Evolutionary conservation across 139 green algal genomes (phyloP).

Genomic region (Penium margaritaceum): DNA sequence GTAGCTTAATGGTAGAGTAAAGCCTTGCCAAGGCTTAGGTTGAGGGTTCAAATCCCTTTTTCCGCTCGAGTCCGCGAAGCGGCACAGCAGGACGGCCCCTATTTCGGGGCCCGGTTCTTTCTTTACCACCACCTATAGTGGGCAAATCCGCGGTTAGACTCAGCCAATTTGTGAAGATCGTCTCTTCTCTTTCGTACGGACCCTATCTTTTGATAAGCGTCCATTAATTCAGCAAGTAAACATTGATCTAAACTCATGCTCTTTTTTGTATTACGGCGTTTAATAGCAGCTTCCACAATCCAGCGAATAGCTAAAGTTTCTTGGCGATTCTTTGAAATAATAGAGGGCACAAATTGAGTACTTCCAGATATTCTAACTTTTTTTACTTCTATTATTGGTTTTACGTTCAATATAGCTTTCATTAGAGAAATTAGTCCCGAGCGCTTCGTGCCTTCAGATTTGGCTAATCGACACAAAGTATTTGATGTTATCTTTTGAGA

Average conservation of each 20-base stretch:
- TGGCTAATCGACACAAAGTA: background rate
- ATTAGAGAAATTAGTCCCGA: conserved; percentile 11
- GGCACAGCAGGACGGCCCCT: background rate
- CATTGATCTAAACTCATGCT: conserved; percentile 30
- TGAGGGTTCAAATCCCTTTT: background rate
- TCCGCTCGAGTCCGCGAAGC: background rate
- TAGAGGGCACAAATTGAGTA: conserved; percentile 8
- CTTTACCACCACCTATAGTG: conserved; percentile 27
- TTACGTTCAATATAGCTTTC: conserved; percentile 7
- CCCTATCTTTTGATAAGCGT: conserved; percentile 12
- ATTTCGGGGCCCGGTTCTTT: background rate
- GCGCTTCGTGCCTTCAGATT: background rate
- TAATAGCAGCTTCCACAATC: conserved; percentile 1
- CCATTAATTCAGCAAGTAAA: conserved; percentile 21
- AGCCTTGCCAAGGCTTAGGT: background rate
- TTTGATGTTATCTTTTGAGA: conserved; percentile 2
- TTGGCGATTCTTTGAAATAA: background rate
- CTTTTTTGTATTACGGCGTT: conserved; percentile 25
- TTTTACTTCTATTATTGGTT: conserved; percentile 7
- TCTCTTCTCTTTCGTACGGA: conserved; percentile 17
- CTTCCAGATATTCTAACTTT: background rate
- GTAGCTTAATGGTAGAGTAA: conserved; percentile 1
- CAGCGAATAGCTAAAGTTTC: conserved; percentile 7
- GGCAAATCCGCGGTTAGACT: conserved; percentile 20
- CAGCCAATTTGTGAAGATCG: conserved; percentile 25